These are phyloP conservation scores for Chaetomiaceae sp. DNA, from an alignment of 2,329 filamentous ascomycete species.

Conservation along the genomic window DNA sequence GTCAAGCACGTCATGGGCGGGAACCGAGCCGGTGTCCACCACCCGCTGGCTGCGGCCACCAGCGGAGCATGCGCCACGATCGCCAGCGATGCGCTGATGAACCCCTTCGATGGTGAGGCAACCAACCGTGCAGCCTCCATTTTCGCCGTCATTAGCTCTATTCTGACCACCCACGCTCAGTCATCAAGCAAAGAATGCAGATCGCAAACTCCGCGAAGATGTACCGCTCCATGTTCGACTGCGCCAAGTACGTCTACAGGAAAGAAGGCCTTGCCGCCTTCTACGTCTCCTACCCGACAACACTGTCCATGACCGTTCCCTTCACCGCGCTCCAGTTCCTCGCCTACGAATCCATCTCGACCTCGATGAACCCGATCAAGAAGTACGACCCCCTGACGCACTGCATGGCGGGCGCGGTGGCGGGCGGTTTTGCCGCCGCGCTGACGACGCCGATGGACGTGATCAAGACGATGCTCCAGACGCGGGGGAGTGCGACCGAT, in stretches of 20 bases:
- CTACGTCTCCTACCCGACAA: conserved; percentile 97
- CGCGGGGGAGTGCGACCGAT: conserved; percentile 73
- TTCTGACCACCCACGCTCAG: conserved; percentile 40
- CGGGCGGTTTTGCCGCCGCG: conserved; percentile 87
- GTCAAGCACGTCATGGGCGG: conserved; percentile 96
- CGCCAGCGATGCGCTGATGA: conserved; percentile 97
- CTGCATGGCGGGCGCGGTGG: conserved; percentile 84
- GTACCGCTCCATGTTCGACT: conserved; percentile 81
- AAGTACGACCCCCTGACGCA: conserved; percentile 90
- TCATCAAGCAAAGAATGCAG: conserved; percentile 99
- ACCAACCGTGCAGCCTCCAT: not conserved
- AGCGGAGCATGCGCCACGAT: conserved; percentile 95
- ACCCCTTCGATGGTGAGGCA: conserved; percentile 89
- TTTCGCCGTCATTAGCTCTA: not conserved
- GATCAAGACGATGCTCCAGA: conserved; percentile 96
- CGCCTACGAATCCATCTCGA: conserved; percentile 94
- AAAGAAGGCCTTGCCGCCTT: conserved; percentile 86
- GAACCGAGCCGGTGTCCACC: conserved; percentile 79
- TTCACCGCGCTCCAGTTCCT: conserved; percentile 97
- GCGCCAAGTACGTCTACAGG: conserved; percentile 79
- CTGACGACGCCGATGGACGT: conserved; percentile 96
- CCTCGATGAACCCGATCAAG: conserved; percentile 79
- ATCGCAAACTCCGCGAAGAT: conserved; percentile 83
- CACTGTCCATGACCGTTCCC: conserved; percentile 95
- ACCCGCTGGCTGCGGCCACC: conserved; percentile 85